phyloP scores from a whole-genome alignment of 177 flowering plant genomes.

The Tripterygium wilfordii region DNA sequence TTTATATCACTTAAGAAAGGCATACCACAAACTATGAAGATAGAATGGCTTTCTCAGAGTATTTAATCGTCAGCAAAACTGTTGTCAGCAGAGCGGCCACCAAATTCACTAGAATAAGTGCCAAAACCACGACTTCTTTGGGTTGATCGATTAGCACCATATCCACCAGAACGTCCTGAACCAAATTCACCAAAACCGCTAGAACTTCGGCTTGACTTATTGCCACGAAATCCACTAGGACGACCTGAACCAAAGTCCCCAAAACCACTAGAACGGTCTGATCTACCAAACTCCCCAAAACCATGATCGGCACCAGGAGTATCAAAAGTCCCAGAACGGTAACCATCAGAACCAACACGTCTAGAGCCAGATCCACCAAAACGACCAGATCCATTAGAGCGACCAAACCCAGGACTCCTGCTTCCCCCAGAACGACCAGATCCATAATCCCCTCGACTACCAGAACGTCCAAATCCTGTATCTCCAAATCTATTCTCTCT shows the following conservation, averaged over 20 bases:
- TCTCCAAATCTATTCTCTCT: conserved; percentile 28
- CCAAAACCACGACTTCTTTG: too few relatives aligned
- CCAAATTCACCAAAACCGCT: conserved; percentile 3
- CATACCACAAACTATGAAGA: too few relatives aligned
- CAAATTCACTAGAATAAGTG: too few relatives aligned
- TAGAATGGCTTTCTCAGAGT: too few relatives aligned
- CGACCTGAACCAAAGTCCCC: conserved; percentile 26
- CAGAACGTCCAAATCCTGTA: conserved; percentile 25
- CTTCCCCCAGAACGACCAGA: conserved; percentile 32
- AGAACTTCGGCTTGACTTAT: conserved; percentile 5
- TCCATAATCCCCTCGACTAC: conserved; percentile 27
- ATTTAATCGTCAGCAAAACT: too few relatives aligned
- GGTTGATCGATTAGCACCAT: too few relatives aligned
- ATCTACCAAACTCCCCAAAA: conserved; percentile 17
- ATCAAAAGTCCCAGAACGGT: conserved; percentile 31
- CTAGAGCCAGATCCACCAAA: conserved; percentile 33
- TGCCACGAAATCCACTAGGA: conserved; percentile 15
- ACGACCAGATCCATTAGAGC: conserved; percentile 30
- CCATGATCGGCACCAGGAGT: conserved; percentile 20
- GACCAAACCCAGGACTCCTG: conserved; percentile 24
- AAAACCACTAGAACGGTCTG: conserved; percentile 28
- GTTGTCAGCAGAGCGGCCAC: too few relatives aligned
- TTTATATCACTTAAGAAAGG: too few relatives aligned
- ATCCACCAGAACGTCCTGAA: too few relatives aligned
- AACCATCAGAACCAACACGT: conserved; percentile 21